Evolutionary conservation across 208 protist species (phyloP), one percentile per base, ranked within the genome.

Genomic region (Acanthamoeba royreba): DNA sequence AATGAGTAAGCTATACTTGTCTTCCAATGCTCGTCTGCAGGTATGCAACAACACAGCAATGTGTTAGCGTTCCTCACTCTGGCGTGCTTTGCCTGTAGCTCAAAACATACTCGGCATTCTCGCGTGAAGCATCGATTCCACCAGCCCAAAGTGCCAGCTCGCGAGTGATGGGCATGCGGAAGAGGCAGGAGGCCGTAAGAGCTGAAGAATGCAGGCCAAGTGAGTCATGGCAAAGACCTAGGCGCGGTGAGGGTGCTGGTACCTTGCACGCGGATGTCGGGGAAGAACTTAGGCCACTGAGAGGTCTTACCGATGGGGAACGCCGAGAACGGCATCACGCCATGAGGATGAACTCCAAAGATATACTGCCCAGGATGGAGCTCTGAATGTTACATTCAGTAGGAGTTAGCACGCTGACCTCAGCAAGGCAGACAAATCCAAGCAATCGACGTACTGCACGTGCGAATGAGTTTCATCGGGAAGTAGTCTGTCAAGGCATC

Each of bases 231-330:
- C 5, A 35, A 9, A 35, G 69, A 28, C 35, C 1, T 19, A 45
- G 13, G 52, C 0, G 0, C 17, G 19, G 45, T 7, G 45, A 49
- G 40, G 74, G 38, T 8, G 38, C 0, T 9, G 0, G 25, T 28
- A 85, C 74, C 1, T 49, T 53, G 38, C 38, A 85, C 74, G 74
- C 38, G 43, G 31, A 85, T 49, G 74, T 43, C 74, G 4, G 74
- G 74, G 74, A 85, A 85, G 45, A 85, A 43, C 25, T 49, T n/a
- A 19, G 43, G 43, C 74, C 74, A 85, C 25, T 52, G 74, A 9
- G 43, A 53, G 38, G 74, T 55, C 74, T 85, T 85, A 43, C 74
- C 74, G 74, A 85, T 85, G 25, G 74, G 74, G 45, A 85, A 85
- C 1, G 45, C 45, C 43, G 74, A 85, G 25, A 46, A 85, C 40